A percentile compares a stretch with the other conserved stretches of the same genome.
Evolutionary conservation across 225 moss, liverwort and hornwort species (phyloP).

Genomic region (Ulota crispa): DNA sequence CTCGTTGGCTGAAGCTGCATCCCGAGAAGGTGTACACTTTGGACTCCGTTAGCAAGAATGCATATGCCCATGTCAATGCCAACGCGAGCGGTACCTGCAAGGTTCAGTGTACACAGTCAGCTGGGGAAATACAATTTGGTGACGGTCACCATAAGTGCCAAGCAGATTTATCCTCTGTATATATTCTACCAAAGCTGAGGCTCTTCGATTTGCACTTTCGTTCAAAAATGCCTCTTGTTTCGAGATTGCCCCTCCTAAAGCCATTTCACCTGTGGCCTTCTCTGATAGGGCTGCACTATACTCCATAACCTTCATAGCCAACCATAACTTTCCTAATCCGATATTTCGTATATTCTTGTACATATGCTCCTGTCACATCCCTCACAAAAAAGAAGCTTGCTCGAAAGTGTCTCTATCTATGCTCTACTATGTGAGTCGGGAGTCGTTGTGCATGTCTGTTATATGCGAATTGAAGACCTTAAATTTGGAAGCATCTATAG

Average conservation of each 20-base stretch:
- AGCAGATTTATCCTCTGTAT: not conserved
- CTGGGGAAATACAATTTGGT: not conserved
- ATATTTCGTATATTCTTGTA: not conserved
- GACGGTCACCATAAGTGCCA: not conserved
- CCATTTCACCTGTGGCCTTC: not conserved
- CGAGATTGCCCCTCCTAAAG: not conserved
- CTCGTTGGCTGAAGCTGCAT: constrained; percentile 53
- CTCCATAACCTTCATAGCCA: not conserved
- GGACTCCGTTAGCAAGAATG: constrained; percentile 81
- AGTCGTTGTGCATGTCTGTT: not conserved
- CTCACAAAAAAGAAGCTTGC: not conserved
- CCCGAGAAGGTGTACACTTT: constrained; percentile 72
- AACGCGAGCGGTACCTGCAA: constrained; percentile 82
- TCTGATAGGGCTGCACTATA: not conserved
- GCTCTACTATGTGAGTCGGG: not conserved
- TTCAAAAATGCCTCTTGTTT: too few relatives aligned
- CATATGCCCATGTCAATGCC: constrained; percentile 77
- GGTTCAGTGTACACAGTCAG: not conserved
- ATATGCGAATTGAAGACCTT: not conserved
- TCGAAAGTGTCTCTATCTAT: not conserved
- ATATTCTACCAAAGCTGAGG: not conserved
- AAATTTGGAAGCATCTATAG: not conserved
- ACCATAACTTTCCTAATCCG: not conserved
- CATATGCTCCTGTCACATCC: not conserved
- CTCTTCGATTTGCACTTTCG: not conserved